A percentile compares a stretch with the other conserved stretches of the same genome.
These are phyloP conservation scores for Xylariaceae sp. DNA, from an alignment of 2,329 filamentous ascomycete species.

Conservation along the genomic window DNA sequence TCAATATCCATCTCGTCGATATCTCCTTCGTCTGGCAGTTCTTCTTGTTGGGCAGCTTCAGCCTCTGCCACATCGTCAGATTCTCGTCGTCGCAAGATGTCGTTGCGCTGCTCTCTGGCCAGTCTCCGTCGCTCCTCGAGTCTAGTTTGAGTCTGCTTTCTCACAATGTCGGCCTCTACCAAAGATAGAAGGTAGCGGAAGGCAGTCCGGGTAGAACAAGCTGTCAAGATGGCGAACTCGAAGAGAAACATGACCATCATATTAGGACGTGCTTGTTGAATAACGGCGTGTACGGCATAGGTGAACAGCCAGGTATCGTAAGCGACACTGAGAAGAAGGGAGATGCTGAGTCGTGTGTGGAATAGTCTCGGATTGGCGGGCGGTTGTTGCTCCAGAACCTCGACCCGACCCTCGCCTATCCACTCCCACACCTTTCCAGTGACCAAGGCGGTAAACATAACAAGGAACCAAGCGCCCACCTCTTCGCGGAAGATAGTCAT, in stretches of 20 bases:
- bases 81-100: constrained; percentile 57
- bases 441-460: constrained; percentile 93
- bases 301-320: constrained; percentile 83
- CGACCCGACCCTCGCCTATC: constrained; percentile 95
- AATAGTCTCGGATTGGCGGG: constrained; percentile 88
- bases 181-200: constrained; percentile 81
- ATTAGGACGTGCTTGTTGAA: constrained; percentile 86
- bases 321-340: constrained; percentile 76
- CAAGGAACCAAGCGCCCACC: constrained; percentile 90
- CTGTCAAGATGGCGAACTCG: constrained; percentile 87
- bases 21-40: constrained; percentile 71
- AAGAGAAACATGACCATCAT: constrained; percentile 99
- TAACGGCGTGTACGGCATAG: constrained; percentile 82
- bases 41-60: constrained; percentile 55
- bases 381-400: constrained; percentile 93
- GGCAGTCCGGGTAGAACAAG: constrained; percentile 80
- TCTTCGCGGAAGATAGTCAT: constrained; percentile 99
- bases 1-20: constrained; percentile 94
- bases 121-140: constrained; percentile 73
- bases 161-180: constrained; percentile 76
- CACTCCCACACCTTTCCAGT: constrained; percentile 98
- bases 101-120: constrained; percentile 64
- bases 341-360: constrained; percentile 80
- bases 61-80: constrained; percentile 54
- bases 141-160: constrained; percentile 74